A percentile compares a stretch with the other conserved stretches of the same genome.
These are phyloP conservation scores for Carex myosuroides DNA, from an alignment of 176 grass and related monocot species.

Conservation along the genomic window DNA sequence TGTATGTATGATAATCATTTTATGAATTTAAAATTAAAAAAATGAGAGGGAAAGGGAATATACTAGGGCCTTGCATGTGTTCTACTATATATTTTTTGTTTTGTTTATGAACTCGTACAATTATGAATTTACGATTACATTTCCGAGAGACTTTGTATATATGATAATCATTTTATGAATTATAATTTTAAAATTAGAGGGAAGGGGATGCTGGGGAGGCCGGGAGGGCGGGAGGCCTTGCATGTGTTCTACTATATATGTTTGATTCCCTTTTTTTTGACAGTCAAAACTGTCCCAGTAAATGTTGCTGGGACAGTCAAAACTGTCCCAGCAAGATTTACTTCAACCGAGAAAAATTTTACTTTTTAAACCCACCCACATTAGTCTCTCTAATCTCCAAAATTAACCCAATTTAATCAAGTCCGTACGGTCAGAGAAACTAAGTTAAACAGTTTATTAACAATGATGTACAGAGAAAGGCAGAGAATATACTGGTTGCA, in stretches of 20 bases:
- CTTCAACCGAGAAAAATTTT: neutral
- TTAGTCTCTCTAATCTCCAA: conserved; percentile 13
- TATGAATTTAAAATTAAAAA: neutral
- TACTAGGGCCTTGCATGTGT: neutral
- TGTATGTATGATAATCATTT: neutral
- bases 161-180: neutral
- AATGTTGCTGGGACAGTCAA: too few relatives aligned
- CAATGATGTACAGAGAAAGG: neutral
- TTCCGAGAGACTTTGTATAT: neutral
- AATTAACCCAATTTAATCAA: conserved; percentile 21
- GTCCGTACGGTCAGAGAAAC: conserved; percentile 9
- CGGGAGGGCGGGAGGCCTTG: neutral
- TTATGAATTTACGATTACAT: neutral
- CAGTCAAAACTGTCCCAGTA: conserved; percentile 1
- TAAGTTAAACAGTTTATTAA: neutral
- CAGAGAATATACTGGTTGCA: neutral
- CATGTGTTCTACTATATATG: neutral
- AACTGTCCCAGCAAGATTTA: conserved; percentile 8
- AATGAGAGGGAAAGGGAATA: neutral
- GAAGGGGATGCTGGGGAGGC: neutral
- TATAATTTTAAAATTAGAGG: neutral
- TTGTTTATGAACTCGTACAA: neutral
- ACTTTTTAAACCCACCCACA: neutral
- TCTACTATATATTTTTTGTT: neutral
- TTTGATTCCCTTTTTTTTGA: conserved; percentile 25